Base-by-base conservation (phyloP, 2,329 filamentous ascomycete genomes). In the Chrysosporium keratinophilum region DNA sequence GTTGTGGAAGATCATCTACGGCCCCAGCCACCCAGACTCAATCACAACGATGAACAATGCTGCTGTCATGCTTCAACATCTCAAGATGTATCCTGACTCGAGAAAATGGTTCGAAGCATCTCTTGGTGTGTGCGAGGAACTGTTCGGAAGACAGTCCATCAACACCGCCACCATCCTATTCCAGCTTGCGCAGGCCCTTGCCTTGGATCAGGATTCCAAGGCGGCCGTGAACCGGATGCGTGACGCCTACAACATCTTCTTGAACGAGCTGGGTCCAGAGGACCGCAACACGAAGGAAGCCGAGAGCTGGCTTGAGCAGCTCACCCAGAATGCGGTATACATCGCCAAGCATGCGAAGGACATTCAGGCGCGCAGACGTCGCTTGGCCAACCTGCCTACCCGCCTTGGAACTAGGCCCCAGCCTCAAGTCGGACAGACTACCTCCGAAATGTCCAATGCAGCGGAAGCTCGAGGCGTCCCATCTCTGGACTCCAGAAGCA, bases 11-110 rank as follows among this genome's bases (percentile, higher is more conserved):
- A 81, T 97, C 63, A 91, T 97, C 63, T 98, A 96, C 67, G 93
- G 93, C 33, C 76, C 85, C 31, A 86, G 88, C 63, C 93, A 98
- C 71, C 93, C 93, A 2, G 93, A 98, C 72, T 95, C 89, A 7
- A 96, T 98, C 71, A 98, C 94, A 7, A 97, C 93, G 14, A 85
- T 97, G 72, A 98, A 97, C 79, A 98, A 98, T 65, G 91, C 88
- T 17, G 93, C 93, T 6, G 93, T 98, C 56, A 98, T 98, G 93
- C 82, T 98, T 55, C 93, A 98, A 72, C 84, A 89, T 54, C 80
- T 96, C 63, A 95, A 97, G 77, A 84, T 87, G 57, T 98, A 95
- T 74, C 85, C 91, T 63, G 88, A 95, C 71, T 97, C 91, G 44
- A 85, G 93, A 50, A 78, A 91, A 58, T 98, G 93, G 93, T 98